These are phyloP conservation scores for Colletotrichum horii DNA, from an alignment of 2,329 filamentous ascomycete species.

Conservation along the genomic window DNA sequence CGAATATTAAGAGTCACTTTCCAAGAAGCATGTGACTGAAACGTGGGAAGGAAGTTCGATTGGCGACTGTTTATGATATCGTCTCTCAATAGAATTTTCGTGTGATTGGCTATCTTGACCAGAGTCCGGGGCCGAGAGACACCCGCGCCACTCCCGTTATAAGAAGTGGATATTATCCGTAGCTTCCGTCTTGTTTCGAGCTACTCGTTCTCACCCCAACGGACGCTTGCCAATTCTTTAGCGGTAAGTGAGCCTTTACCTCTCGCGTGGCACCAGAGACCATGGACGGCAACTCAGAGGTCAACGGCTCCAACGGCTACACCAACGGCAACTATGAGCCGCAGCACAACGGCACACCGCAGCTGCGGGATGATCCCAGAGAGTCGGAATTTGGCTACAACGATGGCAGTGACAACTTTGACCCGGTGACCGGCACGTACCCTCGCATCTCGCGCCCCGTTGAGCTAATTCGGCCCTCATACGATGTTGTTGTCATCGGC, in stretches of 20 bases:
- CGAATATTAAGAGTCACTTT: background rate
- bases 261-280: background rate
- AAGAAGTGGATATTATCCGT: background rate
- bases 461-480: slow-evolving; percentile 39
- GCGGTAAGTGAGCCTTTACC: no score
- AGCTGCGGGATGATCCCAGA: background rate
- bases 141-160: background rate
- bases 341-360: background rate
- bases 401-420: background rate
- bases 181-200: background rate
- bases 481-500: slow-evolving; percentile 53
- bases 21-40: background rate
- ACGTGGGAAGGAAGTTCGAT: background rate
- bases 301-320: background rate
- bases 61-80: background rate
- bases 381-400: background rate
- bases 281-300: background rate
- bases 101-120: background rate
- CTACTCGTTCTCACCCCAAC: background rate
- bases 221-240: background rate
- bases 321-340: background rate
- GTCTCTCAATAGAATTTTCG: background rate
- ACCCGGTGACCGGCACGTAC: slow-evolving; percentile 24
- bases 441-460: slow-evolving; percentile 41
- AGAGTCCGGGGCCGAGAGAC: background rate